Conservation (phyloP, 1,139 yeast genomes). For the Zygoascus meyerae region DNA sequence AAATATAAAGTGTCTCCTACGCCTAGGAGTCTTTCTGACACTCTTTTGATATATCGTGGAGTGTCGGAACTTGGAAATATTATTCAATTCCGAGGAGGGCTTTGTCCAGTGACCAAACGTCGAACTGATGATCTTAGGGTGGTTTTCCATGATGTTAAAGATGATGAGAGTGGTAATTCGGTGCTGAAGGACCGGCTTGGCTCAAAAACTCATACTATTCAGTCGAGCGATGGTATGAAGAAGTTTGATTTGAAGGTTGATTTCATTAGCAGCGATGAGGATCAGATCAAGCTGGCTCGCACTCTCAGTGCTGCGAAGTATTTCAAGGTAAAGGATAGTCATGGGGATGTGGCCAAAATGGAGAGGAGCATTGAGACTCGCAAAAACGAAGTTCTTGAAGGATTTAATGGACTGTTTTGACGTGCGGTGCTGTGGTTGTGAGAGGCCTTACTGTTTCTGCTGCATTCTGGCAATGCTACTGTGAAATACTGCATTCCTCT, state of each 20-base stretch:
- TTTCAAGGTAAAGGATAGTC: slow-evolving; percentile 7
- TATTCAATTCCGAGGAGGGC: slow-evolving; percentile 30
- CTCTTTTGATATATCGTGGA: slow-evolving; percentile 25
- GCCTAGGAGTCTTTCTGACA: slow-evolving; percentile 27
- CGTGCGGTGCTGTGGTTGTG: slow-evolving; percentile 9
- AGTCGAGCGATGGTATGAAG: not conserved
- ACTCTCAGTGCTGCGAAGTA: slow-evolving; percentile 5
- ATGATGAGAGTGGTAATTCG: not conserved
- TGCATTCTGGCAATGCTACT: too few species aligned
- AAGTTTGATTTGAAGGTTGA: slow-evolving; percentile 4
- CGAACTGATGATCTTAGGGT: slow-evolving; percentile 26
- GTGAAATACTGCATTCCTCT: too few species aligned
- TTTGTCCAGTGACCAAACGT: slow-evolving; percentile 32
- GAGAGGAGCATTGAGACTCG: slow-evolving; percentile 4
- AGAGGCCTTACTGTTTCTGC: slow-evolving; percentile 34
- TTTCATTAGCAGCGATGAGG: slow-evolving; percentile 4
- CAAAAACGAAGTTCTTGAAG: slow-evolving; percentile 8
- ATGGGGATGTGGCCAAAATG: slow-evolving; percentile 2
- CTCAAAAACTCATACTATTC: too few species aligned
- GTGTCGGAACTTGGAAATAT: slow-evolving; percentile 21
- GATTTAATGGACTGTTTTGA: slow-evolving; percentile 11
- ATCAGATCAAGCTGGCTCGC: slow-evolving; percentile 5
- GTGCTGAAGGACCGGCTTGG: too few species aligned
- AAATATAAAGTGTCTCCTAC: slow-evolving; percentile 27
- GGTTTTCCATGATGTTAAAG: slow-evolving; percentile 26